These are phyloP conservation scores for Euphorbia tirucalli DNA, from an alignment of 345 rosid species.

Conservation along the genomic window DNA sequence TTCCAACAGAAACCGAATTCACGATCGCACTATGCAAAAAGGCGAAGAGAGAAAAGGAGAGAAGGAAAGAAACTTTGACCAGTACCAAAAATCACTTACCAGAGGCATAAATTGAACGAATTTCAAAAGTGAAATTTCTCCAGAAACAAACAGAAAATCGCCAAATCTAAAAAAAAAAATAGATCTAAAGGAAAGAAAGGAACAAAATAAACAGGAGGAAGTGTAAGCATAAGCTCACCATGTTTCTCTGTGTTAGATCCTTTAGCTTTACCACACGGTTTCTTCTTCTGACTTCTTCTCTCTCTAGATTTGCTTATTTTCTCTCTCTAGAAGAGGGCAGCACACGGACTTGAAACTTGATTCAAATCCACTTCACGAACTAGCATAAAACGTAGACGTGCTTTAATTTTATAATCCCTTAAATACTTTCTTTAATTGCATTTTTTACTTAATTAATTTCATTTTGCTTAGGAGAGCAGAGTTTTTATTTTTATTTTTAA, in stretches of 20 bases:
- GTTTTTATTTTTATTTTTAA: too few relatives aligned
- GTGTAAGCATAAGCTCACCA: constrained; percentile 19
- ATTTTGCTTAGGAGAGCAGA: background rate
- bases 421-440: background rate
- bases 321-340: constrained; percentile 2
- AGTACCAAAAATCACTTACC: background rate
- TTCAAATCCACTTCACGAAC: constrained; percentile 32
- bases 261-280: constrained; percentile 26
- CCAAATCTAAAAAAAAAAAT: background rate
- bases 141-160: constrained; percentile 24
- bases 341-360: constrained; percentile 24
- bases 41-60: background rate
- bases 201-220: background rate
- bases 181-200: background rate
- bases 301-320: constrained; percentile 6
- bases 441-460: constrained; percentile 2
- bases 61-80: constrained; percentile 9
- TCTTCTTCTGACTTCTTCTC: constrained; percentile 18
- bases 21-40: background rate
- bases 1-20: background rate
- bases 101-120: background rate
- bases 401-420: background rate
- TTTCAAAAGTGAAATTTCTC: background rate
- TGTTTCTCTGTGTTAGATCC: constrained; percentile 22
- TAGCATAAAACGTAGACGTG: background rate